phyloP scores from a whole-genome alignment of 345 rosid species.

The Dipteronia dyeriana region DNA sequence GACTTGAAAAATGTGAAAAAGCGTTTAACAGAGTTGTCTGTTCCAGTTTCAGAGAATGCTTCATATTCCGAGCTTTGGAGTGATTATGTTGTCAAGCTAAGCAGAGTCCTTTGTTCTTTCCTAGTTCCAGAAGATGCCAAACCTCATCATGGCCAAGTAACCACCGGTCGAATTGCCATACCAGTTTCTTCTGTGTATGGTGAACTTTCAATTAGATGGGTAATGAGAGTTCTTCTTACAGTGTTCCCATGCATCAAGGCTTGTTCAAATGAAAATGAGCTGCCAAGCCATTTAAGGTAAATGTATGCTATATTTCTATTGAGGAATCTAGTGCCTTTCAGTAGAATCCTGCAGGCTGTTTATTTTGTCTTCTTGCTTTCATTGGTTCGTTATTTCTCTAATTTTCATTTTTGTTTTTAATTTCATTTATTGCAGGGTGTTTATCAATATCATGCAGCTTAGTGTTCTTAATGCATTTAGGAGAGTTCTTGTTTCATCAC shows the following conservation, averaged over 20 bases:
- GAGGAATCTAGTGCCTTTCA: conserved; percentile 2
- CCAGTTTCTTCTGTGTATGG: conserved; percentile 49
- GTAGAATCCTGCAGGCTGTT: conserved; percentile 14
- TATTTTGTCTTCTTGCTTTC: conserved; percentile 8
- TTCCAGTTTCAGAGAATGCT: conserved; percentile 31
- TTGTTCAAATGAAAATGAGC: conserved; percentile 54
- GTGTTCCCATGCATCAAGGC: conserved; percentile 71
- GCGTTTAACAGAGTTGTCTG: conserved; percentile 30
- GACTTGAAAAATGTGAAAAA: conserved; percentile 22
- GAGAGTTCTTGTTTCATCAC: conserved; percentile 56
- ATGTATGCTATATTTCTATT: neutral
- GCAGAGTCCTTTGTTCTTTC: conserved; percentile 61
- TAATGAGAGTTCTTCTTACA: conserved; percentile 54
- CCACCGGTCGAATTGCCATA: conserved; percentile 32
- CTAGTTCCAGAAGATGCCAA: conserved; percentile 45
- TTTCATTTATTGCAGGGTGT: conserved; percentile 41
- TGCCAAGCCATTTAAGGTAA: conserved; percentile 62
- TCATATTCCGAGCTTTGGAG: conserved; percentile 49
- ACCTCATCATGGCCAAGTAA: conserved; percentile 34
- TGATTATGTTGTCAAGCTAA: conserved; percentile 50
- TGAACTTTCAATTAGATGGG: conserved; percentile 77
- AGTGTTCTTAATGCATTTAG: conserved; percentile 50
- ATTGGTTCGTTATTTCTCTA: neutral
- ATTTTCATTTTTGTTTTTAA: neutral
- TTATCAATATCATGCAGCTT: conserved; percentile 54